Evolutionary conservation across 306 rosid genomes (phyloP).

Genomic region (Rosa lucieae): DNA sequence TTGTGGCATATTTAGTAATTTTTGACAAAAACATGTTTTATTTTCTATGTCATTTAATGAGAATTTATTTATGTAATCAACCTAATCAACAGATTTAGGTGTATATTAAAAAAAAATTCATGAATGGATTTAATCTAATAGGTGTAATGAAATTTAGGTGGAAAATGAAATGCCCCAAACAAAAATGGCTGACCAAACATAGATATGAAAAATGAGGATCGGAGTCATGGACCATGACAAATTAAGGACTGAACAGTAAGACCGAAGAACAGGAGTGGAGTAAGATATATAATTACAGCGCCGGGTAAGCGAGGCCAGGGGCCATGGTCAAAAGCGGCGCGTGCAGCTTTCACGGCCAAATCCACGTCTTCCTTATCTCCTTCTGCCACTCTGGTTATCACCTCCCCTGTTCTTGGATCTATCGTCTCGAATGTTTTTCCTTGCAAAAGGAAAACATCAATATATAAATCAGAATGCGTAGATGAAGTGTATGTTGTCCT

Average conservation of each 20-base stretch:
- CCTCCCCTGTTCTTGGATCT: constrained; percentile 75
- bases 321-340: constrained; percentile 76
- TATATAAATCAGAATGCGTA: not conserved
- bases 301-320: constrained; percentile 89
- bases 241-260: not conserved
- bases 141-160: too few species aligned
- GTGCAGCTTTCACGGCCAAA: constrained; percentile 80
- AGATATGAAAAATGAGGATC: too few species aligned
- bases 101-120: too few species aligned
- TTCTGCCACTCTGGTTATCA: constrained; percentile 55
- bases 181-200: too few species aligned
- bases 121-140: too few species aligned
- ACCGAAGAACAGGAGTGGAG: not conserved
- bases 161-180: too few species aligned
- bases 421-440: constrained; percentile 77
- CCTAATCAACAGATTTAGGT: too few species aligned
- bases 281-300: constrained; percentile 34
- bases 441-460: not conserved
- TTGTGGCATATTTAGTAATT: too few species aligned
- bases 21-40: too few species aligned
- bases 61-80: too few species aligned
- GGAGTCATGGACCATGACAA: too few species aligned
- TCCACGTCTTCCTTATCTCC: constrained; percentile 65
- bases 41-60: too few species aligned
- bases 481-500: not conserved